A percentile compares a stretch with the other conserved stretches of the same genome.
phyloP scores from a whole-genome alignment of 1,139 yeast genomes.

The Petasospora rhodanensis region DNA sequence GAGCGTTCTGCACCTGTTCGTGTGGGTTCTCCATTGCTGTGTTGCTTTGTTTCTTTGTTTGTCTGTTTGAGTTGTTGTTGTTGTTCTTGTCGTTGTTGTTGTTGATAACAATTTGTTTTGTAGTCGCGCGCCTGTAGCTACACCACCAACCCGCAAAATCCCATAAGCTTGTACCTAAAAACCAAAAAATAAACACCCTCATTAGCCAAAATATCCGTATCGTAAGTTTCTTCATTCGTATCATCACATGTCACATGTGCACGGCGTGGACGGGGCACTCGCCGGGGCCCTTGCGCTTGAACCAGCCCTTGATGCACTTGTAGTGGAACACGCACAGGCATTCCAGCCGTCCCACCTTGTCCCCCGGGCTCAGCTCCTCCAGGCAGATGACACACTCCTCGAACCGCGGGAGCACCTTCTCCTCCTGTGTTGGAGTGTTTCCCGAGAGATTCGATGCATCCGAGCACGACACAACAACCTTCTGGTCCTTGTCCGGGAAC shows the following conservation, averaged over 20 bases:
- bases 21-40: conserved; percentile 81
- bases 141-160: no score
- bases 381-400: conserved; percentile 91
- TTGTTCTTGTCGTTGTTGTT: not conserved
- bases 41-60: no score
- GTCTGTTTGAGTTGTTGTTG: no score
- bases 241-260: conserved; percentile 21
- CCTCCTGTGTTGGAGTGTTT: conserved; percentile 9
- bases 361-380: conserved; percentile 82
- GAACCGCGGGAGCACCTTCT: conserved; percentile 32
- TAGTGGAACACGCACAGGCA: conserved; percentile 94
- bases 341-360: conserved; percentile 86
- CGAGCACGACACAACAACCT: conserved; percentile 21
- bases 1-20: conserved; percentile 77
- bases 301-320: conserved; percentile 87
- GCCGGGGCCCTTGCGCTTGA: conserved; percentile 75
- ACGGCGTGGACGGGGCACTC: conserved; percentile 80
- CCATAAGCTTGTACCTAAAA: no score
- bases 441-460: conserved; percentile 16
- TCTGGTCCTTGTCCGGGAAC: conserved; percentile 30
- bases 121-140: no score
- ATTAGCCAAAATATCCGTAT: no score
- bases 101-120: no score
- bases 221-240: no score
- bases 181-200: no score